Evolutionary conservation across 179 eudicot species (phyloP), one percentile per base, ranked within the genome.

Genomic region (Beta corolliflora): DNA sequence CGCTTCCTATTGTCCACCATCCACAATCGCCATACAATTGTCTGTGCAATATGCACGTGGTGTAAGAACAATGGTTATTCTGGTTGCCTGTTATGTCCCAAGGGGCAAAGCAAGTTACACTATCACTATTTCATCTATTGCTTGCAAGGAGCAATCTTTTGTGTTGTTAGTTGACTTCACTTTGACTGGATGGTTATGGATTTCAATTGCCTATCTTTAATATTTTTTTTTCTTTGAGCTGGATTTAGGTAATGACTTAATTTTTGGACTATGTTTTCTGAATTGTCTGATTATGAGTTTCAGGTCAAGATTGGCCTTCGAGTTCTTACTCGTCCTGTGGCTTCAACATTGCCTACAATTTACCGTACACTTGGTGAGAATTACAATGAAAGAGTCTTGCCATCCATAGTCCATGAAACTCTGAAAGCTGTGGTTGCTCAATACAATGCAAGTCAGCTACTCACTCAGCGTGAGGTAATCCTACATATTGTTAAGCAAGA

Each of bases 401-500:
- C 97, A 79, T 92, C 94, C 54, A 86, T 92, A 11, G 88, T 90
- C 66, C 89, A 92, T 82, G 97, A 92, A 78, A 91, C 92, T 65
- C 71, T 92, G 87, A 92, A 91, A 84, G 84, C 97, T 78, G 97
- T 91, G 67, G 90, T 92, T 79, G 97, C 97, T 9, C 97, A 91
- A 71, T 92, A 89, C 80, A 92, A 91, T 80, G 97, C 97, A 23
- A 90, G 92, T 86, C 94, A 92, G 89, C 91, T 92, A 12, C 87
- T 92, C 68, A 91, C 97, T 70, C 89, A 92, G 83, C 86, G 97
- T 86, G 91, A 92, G 94, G 93, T 91, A 83, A 52, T 64, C 46
- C 58, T 29, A 19, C 25, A 21, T 41, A 18, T n/a, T 29, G 15
- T 13, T 44, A 18, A 55, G 1, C 10, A 13, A 6, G 52, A 48